Evolutionary conservation across 495 filamentous ascomycete species (phyloP).

Genomic region (Podospora didyma): DNA sequence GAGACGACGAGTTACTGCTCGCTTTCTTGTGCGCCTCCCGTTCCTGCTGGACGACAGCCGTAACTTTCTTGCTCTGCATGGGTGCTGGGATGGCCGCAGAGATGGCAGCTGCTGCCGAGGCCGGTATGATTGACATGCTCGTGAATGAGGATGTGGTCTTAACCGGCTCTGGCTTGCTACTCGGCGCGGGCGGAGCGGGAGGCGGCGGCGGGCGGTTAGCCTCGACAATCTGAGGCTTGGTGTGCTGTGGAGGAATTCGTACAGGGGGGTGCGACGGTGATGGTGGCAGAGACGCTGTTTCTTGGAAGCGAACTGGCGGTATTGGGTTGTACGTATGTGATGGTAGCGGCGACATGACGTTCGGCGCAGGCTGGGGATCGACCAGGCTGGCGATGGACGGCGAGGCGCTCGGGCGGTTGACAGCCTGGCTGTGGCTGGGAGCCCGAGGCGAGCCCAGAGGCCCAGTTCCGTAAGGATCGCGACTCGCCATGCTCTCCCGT

Average conservation of each 20-base stretch:
- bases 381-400: conserved; percentile 88
- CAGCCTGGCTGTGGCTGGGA: conserved; percentile 30
- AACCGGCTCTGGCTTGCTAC: conserved; percentile 9
- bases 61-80: conserved; percentile 28
- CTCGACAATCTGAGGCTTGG: conserved; percentile 33
- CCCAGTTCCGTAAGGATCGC: conserved; percentile 48
- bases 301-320: conserved; percentile 22
- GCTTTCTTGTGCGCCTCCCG: conserved; percentile 40
- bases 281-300: conserved; percentile 25
- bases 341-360: conserved; percentile 41
- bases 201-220: conserved; percentile 30
- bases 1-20: conserved; percentile 37
- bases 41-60: conserved; percentile 29
- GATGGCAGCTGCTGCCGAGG: conserved; percentile 12
- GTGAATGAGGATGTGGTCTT: conserved; percentile 36
- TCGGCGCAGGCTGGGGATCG: conserved; percentile 58
- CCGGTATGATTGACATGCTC: conserved; percentile 27
- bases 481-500: conserved; percentile 42
- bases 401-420: conserved; percentile 74
- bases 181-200: conserved; percentile 18
- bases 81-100: conserved; percentile 9
- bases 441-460: conserved; percentile 54
- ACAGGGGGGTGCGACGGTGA: conserved; percentile 27
- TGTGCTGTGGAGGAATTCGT: conserved; percentile 24
- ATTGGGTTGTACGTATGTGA: conserved; percentile 37